phyloP scores from a whole-genome alignment of 139 green algal species.

The Astrephomene gubernaculifera region DNA sequence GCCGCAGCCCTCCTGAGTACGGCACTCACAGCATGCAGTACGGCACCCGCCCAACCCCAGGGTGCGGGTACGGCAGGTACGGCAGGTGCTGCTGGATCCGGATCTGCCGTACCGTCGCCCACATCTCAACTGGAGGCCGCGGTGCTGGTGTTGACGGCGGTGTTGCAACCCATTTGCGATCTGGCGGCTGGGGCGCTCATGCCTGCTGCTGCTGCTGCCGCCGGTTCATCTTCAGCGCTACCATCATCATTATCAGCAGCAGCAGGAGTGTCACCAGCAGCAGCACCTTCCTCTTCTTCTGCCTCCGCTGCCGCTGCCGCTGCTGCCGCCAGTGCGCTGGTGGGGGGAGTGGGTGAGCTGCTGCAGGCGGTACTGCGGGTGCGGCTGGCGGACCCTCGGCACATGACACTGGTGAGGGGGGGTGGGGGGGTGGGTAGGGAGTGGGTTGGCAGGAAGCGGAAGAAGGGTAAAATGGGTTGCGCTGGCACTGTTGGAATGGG shows the following conservation, averaged over 20 bases:
- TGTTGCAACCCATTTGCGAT: conserved; percentile 41
- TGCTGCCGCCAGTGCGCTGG: conserved; percentile 8
- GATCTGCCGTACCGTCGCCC: not conserved
- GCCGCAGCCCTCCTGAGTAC: conserved; percentile 29
- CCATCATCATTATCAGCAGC: too few species aligned
- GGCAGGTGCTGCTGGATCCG: too few species aligned
- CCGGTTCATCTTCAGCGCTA: too few species aligned
- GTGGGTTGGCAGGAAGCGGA: not conserved
- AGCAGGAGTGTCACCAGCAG: too few species aligned
- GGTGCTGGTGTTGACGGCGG: conserved; percentile 51
- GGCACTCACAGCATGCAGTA: not conserved
- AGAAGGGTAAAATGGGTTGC: too few species aligned
- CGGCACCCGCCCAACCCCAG: not conserved
- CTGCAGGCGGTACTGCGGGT: conserved; percentile 55
- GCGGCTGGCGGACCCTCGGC: conserved; percentile 39
- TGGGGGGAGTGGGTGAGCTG: conserved; percentile 35
- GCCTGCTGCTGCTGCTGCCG: too few species aligned
- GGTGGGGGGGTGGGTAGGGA: not conserved
- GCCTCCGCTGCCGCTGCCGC: too few species aligned
- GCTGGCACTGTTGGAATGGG: too few species aligned
- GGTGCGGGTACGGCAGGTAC: not conserved
- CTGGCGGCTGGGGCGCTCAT: conserved; percentile 34
- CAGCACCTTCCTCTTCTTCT: too few species aligned
- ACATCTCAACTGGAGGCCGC: conserved; percentile 42
- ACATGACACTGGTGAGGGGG: conserved; percentile 56